Evolutionary conservation across 805 yeast species (phyloP).

Genomic region (Sugiyamaella mastotermitis): DNA sequence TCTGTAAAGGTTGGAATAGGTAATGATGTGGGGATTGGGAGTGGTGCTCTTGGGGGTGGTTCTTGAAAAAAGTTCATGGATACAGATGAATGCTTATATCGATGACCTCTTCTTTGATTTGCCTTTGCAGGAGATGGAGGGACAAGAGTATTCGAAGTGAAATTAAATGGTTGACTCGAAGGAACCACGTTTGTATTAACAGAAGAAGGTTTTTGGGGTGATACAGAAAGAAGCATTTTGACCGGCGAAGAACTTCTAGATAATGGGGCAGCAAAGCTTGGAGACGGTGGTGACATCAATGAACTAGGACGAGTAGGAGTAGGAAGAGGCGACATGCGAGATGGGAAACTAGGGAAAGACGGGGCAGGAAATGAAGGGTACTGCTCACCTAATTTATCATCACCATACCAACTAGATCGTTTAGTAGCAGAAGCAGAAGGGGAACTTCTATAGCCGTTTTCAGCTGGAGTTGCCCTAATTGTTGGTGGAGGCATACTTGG

Average conservation of each 20-base stretch:
- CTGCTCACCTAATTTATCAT: too few species aligned
- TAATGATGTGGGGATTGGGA: conserved; percentile 53
- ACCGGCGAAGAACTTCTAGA: not conserved
- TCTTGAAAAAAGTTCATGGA: conserved; percentile 95
- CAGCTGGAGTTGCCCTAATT: too few species aligned
- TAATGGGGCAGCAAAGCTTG: conserved; percentile 1
- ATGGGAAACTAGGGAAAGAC: not conserved
- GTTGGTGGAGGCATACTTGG: too few species aligned
- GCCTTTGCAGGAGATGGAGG: conserved; percentile 21
- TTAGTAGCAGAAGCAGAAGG: conserved; percentile 5
- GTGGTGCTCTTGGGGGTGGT: conserved; percentile 68
- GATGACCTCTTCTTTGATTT: conserved; percentile 75
- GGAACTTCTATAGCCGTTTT: too few species aligned
- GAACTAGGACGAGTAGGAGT: not conserved
- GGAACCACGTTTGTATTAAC: conserved; percentile 1
- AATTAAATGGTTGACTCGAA: conserved; percentile 9
- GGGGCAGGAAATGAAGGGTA: too few species aligned
- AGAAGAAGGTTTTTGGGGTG: conserved; percentile 5
- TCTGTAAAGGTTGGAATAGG: conserved; percentile 71
- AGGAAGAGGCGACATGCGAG: conserved; percentile 1
- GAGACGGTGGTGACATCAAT: conserved; percentile 9
- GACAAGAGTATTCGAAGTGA: not conserved
- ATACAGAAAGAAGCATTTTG: conserved; percentile 4
- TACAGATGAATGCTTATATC: conserved; percentile 93
- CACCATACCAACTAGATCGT: conserved; percentile 12